Evolutionary conservation across 139 green algal species (phyloP).

Genomic region (Microglena sp.): DNA sequence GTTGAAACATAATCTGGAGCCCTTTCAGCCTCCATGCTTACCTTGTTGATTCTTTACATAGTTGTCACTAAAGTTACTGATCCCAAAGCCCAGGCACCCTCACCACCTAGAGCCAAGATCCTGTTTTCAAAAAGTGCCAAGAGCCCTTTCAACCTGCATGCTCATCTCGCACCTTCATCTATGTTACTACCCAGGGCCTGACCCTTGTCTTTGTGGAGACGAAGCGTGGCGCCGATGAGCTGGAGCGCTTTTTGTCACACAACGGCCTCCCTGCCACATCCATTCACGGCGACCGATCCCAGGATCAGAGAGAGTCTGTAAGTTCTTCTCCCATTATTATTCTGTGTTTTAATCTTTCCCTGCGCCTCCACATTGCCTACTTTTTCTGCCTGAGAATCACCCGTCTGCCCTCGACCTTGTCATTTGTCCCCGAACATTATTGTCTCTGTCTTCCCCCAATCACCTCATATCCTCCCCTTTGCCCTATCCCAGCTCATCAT

Average conservation of each 20-base stretch:
- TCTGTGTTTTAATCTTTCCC: background rate
- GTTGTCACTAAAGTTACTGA: too few species aligned
- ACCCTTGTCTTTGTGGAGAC: constrained; percentile 98
- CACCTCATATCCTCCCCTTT: too few species aligned
- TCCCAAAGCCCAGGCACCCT: too few species aligned
- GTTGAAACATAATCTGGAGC: too few species aligned
- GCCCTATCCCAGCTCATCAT: too few species aligned
- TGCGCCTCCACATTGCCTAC: background rate
- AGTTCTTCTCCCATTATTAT: background rate
- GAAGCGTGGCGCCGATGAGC: constrained; percentile 88
- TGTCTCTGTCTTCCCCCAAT: too few species aligned
- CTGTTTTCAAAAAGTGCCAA: too few species aligned
- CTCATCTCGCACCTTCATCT: background rate
- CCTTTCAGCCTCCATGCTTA: too few species aligned
- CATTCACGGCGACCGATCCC: constrained; percentile 92
- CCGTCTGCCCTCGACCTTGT: background rate
- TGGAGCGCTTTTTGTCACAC: constrained; percentile 84
- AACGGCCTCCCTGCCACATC: constrained; percentile 80
- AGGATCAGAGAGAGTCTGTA: constrained; percentile 73
- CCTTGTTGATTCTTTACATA: too few species aligned
- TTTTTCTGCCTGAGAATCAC: background rate
- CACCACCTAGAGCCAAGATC: too few species aligned
- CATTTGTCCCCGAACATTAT: too few species aligned
- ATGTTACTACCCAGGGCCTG: constrained; percentile 50
- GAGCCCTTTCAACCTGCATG: background rate